Evolutionary conservation across 306 rosid genomes (phyloP).

Genomic region (Canavalia gladiata): DNA sequence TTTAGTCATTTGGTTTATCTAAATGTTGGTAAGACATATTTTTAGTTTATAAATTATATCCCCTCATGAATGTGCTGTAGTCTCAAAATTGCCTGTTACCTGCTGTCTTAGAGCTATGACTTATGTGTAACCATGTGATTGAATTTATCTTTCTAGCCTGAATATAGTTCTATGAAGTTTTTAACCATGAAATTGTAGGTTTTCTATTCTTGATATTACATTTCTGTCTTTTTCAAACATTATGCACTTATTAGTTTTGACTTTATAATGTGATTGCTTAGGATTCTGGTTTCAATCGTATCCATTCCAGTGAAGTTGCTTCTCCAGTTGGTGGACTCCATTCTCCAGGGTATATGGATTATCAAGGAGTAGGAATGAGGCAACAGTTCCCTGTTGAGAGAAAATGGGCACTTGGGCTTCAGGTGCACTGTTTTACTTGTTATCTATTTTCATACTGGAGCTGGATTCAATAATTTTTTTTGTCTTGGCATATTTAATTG

Average conservation of each 20-base stretch:
- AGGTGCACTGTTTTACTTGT: constrained; percentile 65
- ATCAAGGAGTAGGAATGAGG: constrained; percentile 69
- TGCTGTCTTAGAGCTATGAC: not conserved
- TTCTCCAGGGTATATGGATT: constrained; percentile 70
- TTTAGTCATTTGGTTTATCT: constrained; percentile 29
- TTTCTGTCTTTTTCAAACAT: constrained; percentile 22
- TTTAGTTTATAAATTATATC: constrained; percentile 20
- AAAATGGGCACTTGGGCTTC: constrained; percentile 99
- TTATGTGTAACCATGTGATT: constrained; percentile 17
- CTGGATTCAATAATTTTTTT: not conserved
- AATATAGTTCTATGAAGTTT: constrained; percentile 33
- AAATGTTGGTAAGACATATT: constrained; percentile 6
- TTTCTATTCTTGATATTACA: constrained; percentile 30
- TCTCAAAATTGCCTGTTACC: constrained; percentile 17
- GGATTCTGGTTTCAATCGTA: constrained; percentile 73
- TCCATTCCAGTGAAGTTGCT: constrained; percentile 63
- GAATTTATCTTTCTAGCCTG: constrained; percentile 44
- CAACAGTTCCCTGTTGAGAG: constrained; percentile 84
- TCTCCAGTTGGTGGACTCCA: constrained; percentile 80
- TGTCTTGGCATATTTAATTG: constrained; percentile 33
- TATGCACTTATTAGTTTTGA: constrained; percentile 43
- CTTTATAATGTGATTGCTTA: constrained; percentile 43
- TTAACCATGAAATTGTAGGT: constrained; percentile 26
- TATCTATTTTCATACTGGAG: constrained; percentile 24
- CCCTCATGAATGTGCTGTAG: constrained; percentile 7